These are phyloP conservation scores for Arthrobotrys sinensis DNA, from an alignment of 2,329 filamentous ascomycete species.

Conservation along the genomic window DNA sequence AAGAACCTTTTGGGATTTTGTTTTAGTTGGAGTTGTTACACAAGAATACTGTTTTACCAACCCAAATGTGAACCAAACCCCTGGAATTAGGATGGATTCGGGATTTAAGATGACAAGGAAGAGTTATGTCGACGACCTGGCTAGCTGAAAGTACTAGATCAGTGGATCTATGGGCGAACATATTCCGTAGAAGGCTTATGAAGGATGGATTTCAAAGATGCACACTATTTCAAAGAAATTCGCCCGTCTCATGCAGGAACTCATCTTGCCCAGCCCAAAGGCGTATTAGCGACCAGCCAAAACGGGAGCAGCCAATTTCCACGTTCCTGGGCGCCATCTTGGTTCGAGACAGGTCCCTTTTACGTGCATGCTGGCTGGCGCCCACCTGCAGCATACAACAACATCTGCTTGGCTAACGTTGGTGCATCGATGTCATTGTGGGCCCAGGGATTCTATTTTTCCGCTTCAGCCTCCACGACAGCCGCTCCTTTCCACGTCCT, in stretches of 20 bases:
- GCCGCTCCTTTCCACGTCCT: constrained; percentile 8
- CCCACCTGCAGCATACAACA: neutral
- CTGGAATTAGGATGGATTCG: no score
- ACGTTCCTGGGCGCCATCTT: constrained; percentile 31
- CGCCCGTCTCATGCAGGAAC: constrained; percentile 27
- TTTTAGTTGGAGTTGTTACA: neutral
- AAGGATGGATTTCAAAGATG: neutral
- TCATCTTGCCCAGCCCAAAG: neutral
- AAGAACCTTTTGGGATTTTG: neutral
- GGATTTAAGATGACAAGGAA: no score
- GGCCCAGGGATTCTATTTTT: constrained; percentile 33
- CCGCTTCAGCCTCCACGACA: constrained; percentile 42
- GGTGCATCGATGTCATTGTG: constrained; percentile 33
- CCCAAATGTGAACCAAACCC: neutral
- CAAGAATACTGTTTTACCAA: neutral
- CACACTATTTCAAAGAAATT: constrained; percentile 9
- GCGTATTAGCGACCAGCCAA: constrained; percentile 35
- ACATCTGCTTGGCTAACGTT: constrained; percentile 4
- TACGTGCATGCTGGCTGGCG: constrained; percentile 9
- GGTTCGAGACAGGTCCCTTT: constrained; percentile 33
- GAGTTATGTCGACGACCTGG: no score
- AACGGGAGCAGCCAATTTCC: constrained; percentile 38
- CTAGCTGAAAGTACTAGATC: no score
- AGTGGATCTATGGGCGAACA: no score
- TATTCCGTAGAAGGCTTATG: no score